These are phyloP conservation scores for Casuarina equisetifolia DNA, from an alignment of 306 rosid species.

Conservation along the genomic window DNA sequence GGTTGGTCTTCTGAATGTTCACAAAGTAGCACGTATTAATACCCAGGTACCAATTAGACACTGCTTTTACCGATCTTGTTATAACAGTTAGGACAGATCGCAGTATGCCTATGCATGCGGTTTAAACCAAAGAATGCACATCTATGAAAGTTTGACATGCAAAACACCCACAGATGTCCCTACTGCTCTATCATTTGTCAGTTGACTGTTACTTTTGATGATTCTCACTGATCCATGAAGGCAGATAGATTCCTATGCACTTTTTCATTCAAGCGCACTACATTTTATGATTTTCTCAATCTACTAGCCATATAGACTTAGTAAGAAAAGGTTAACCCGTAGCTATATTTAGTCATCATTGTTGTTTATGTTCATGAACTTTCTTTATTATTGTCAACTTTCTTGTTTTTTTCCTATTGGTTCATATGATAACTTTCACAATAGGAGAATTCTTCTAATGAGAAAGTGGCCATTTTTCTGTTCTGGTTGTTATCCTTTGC, in stretches of 20 bases:
- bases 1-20: slow-evolving; percentile 80
- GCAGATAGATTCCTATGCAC: neutral
- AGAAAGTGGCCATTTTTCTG: neutral
- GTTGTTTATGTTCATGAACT: neutral
- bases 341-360: neutral
- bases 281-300: no score
- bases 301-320: no score
- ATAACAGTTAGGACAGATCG: no score
- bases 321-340: no score
- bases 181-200: neutral
- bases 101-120: no score
- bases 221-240: no score
- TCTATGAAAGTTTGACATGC: neutral
- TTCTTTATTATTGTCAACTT: neutral
- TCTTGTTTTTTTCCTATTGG: neutral
- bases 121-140: neutral
- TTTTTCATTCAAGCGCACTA: no score
- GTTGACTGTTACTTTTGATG: neutral
- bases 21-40: slow-evolving; percentile 71
- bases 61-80: no score
- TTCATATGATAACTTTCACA: neutral
- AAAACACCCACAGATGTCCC: neutral
- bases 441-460: neutral
- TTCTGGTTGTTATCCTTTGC: neutral
- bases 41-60: no score